Conservation (phyloP, 345 rosid genomes). For the Bruguiera gymnorhiza region DNA sequence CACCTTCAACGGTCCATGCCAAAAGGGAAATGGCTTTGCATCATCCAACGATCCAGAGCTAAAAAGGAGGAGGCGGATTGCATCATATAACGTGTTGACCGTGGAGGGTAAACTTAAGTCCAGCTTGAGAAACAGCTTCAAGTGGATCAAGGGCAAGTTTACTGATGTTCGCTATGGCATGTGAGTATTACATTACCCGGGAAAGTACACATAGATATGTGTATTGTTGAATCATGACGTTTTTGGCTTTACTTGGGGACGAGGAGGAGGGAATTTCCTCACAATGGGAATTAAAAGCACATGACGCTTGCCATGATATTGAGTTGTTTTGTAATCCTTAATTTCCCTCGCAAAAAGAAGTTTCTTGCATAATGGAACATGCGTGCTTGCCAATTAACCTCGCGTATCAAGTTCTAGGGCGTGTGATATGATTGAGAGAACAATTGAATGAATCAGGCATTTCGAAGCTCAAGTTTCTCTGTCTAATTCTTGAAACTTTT, state of each 20-base stretch:
- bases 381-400: too few species aligned
- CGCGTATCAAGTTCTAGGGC: too few species aligned
- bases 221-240: not conserved
- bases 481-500: too few species aligned
- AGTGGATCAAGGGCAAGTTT: slow-evolving; percentile 91
- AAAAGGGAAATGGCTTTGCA: slow-evolving; percentile 37
- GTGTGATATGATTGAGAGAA: too few species aligned
- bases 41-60: slow-evolving; percentile 71
- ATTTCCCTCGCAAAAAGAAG: too few species aligned
- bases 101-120: slow-evolving; percentile 73
- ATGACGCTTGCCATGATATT: not conserved
- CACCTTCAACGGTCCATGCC: slow-evolving; percentile 70
- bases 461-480: too few species aligned
- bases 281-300: not conserved
- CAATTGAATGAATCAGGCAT: too few species aligned
- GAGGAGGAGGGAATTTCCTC: not conserved
- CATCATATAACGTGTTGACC: slow-evolving; percentile 67
- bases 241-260: not conserved
- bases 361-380: too few species aligned
- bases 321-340: too few species aligned
- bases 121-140: slow-evolving; percentile 70
- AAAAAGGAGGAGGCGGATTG: slow-evolving; percentile 85
- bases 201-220: not conserved
- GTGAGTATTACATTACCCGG: not conserved
- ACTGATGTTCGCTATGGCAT: slow-evolving; percentile 43